A percentile compares a stretch with the other conserved stretches of the same genome.
Evolutionary conservation across 139 green algal species (phyloP).

Genomic region (Closterium sp.): DNA sequence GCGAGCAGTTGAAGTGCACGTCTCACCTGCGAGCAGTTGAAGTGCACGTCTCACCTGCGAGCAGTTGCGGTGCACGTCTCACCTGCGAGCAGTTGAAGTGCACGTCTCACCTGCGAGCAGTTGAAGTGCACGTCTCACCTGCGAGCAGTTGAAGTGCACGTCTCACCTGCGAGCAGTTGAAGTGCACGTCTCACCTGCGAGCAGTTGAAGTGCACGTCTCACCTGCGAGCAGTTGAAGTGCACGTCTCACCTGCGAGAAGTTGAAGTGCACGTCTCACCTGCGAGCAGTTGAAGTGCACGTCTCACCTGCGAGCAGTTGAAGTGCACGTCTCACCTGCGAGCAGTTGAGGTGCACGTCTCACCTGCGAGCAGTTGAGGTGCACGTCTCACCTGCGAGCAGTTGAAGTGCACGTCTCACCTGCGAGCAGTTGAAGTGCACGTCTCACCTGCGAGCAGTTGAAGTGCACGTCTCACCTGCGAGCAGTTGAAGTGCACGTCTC

Average conservation of each 20-base stretch:
- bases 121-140: constrained; percentile 39
- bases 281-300: constrained; percentile 32
- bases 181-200: constrained; percentile 35
- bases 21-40: constrained; percentile 34
- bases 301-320: constrained; percentile 34
- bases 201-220: constrained; percentile 34
- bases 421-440: constrained; percentile 32
- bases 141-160: constrained; percentile 32
- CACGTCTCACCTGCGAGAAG: too few species aligned
- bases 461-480: constrained; percentile 35
- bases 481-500: constrained; percentile 34
- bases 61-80: too few species aligned
- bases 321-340: constrained; percentile 35
- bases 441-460: constrained; percentile 34
- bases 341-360: constrained; percentile 37
- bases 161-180: constrained; percentile 34
- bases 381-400: constrained; percentile 19
- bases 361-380: too few species aligned
- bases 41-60: constrained; percentile 43
- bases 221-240: constrained; percentile 37
- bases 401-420: constrained; percentile 39
- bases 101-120: constrained; percentile 29
- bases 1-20: constrained; percentile 32
- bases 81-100: constrained; percentile 37
- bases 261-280: too few species aligned